Percentiles rank a stretch among this genome's conserved stretches.
Conservation (phyloP, 306 rosid genomes). For the Alnus glutinosa region DNA sequence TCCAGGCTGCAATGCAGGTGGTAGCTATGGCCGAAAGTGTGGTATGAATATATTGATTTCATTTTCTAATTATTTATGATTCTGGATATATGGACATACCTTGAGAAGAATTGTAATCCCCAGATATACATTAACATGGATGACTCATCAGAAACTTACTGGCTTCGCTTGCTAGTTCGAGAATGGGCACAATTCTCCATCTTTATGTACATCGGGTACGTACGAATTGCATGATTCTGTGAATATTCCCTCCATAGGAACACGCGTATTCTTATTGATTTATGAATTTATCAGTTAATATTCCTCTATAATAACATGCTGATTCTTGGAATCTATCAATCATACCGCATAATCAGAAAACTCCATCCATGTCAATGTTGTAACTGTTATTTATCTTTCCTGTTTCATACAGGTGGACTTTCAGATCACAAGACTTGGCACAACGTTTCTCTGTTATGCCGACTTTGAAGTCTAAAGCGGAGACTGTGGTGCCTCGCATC, state of each 20-base stretch:
- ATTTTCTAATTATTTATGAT: slow-evolving; percentile 8
- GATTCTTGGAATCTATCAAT: slow-evolving; percentile 1
- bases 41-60: slow-evolving; percentile 49
- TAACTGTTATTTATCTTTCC: slow-evolving; percentile 16
- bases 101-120: slow-evolving; percentile 25
- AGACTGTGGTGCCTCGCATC: slow-evolving; percentile 69
- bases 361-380: slow-evolving; percentile 3
- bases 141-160: slow-evolving; percentile 70
- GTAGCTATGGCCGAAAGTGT: slow-evolving; percentile 83
- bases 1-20: slow-evolving; percentile 95
- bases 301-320: slow-evolving; percentile 1
- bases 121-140: slow-evolving; percentile 82
- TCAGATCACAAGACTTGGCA: slow-evolving; percentile 83
- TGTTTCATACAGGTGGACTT: slow-evolving; percentile 74
- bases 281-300: background rate
- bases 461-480: slow-evolving; percentile 54
- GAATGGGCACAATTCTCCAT: slow-evolving; percentile 92
- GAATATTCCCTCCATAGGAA: background rate
- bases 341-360: background rate
- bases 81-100: slow-evolving; percentile 2
- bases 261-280: slow-evolving; percentile 19
- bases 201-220: slow-evolving; percentile 90
- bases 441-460: slow-evolving; percentile 91
- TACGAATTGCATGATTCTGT: slow-evolving; percentile 8
- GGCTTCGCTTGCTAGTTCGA: slow-evolving; percentile 82